Evolutionary conservation across 257 asterid species (phyloP).

Genomic region (Rubia yunnanensis): DNA sequence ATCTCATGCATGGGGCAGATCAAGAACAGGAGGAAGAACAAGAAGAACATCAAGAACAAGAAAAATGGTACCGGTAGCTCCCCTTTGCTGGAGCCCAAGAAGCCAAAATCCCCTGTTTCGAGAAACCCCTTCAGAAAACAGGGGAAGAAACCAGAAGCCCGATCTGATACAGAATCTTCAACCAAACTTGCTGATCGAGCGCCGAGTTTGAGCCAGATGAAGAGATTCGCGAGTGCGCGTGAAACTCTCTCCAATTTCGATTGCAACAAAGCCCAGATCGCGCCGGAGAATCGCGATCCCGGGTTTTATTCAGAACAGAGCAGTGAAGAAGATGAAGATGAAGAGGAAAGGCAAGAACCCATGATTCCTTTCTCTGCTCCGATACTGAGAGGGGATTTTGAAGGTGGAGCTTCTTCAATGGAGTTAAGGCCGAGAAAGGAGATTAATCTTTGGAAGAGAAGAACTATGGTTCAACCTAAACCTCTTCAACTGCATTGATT

Average conservation of each 20-base stretch:
- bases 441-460: conserved; percentile 79
- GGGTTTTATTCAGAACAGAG: conserved; percentile 34
- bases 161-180: conserved; percentile 13
- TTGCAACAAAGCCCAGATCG: conserved; percentile 38
- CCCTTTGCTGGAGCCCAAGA: conserved; percentile 4
- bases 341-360: conserved; percentile 16
- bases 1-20: conserved; percentile 53
- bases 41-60: conserved; percentile 8
- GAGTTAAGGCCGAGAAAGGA: conserved; percentile 69
- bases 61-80: background rate
- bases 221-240: conserved; percentile 61
- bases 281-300: conserved; percentile 23
- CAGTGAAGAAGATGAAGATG: conserved; percentile 9
- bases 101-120: too few species aligned
- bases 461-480: conserved; percentile 69
- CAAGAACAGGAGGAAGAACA: conserved; percentile 36
- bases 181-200: conserved; percentile 10
- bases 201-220: conserved; percentile 38
- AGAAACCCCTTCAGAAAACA: too few species aligned
- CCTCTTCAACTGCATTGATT: conserved; percentile 33
- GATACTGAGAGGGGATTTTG: conserved; percentile 11
- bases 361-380: conserved; percentile 54
- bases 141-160: conserved; percentile 16
- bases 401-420: conserved; percentile 9
- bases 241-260: conserved; percentile 53